Percentiles rank a stretch among this genome's conserved stretches.
These are phyloP conservation scores for Leccinum pachyderme DNA, from an alignment of 1,284 basidiomycete species.

Conservation along the genomic window DNA sequence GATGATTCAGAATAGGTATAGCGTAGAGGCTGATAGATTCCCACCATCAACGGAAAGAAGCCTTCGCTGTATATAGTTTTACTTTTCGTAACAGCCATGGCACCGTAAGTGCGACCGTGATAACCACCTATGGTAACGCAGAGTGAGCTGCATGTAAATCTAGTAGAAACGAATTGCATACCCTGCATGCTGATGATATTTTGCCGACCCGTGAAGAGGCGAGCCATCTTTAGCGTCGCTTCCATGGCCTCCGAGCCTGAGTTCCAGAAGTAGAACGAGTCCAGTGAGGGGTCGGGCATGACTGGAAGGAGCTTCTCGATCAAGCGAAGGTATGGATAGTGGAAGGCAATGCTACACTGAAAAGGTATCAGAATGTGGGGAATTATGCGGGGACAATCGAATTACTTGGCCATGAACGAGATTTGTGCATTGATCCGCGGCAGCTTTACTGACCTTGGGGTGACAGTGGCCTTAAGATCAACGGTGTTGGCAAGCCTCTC, in stretches of 20 bases:
- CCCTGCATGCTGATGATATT: conserved; percentile 92
- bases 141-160: conserved; percentile 5
- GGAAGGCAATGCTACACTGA: conserved; percentile 78
- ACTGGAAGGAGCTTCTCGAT: conserved; percentile 76
- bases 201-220: conserved; percentile 73
- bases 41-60: conserved; percentile 77
- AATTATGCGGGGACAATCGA: not conserved
- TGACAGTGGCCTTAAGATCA: conserved; percentile 75
- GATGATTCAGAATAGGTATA: not conserved
- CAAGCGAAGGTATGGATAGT: conserved; percentile 73
- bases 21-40: conserved; percentile 17
- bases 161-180: conserved; percentile 17
- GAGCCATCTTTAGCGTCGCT: conserved; percentile 79
- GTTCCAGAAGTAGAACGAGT: conserved; percentile 97
- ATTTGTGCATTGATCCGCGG: conserved; percentile 80
- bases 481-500: conserved; percentile 1
- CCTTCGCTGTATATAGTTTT: conserved; percentile 90
- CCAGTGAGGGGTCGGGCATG: conserved; percentile 84
- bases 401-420: conserved; percentile 76
- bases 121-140: conserved; percentile 57
- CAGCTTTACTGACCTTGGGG: conserved; percentile 82
- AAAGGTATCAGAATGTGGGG: conserved; percentile 2
- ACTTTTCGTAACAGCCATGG: conserved; percentile 86
- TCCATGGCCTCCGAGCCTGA: conserved; percentile 92
- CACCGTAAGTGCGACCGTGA: conserved; percentile 85